Evolutionary conservation across 2,329 filamentous ascomycete genomes (phyloP).

Genomic region (Colletotrichum brevisporum): DNA sequence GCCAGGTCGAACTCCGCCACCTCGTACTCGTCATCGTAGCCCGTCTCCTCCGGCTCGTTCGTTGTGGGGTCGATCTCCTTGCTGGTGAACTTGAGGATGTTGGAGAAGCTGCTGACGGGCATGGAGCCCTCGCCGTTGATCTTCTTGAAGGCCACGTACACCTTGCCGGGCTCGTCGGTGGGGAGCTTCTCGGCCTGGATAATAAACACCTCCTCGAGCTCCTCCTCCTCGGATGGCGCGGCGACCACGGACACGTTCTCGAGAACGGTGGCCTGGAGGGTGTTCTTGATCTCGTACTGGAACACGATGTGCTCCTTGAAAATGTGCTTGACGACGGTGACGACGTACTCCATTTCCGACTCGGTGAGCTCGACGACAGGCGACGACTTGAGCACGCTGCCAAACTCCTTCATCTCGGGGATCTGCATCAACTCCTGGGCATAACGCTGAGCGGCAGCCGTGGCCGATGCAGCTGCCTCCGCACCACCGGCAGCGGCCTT

Average conservation of each 20-base stretch:
- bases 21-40: constrained; percentile 98
- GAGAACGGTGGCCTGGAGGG: constrained; percentile 88
- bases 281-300: constrained; percentile 99
- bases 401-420: constrained; percentile 92
- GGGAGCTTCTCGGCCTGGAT: constrained; percentile 87
- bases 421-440: constrained; percentile 89
- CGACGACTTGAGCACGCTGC: constrained; percentile 92
- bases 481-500: constrained; percentile 79
- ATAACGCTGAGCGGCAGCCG: constrained; percentile 88
- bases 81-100: constrained; percentile 95
- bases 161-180: constrained; percentile 89
- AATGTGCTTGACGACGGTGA: constrained; percentile 93
- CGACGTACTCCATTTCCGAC: constrained; percentile 97
- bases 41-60: constrained; percentile 89
- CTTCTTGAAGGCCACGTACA: constrained; percentile 96
- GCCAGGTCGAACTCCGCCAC: constrained; percentile 92
- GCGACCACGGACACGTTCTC: constrained; percentile 90
- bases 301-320: constrained; percentile 98
- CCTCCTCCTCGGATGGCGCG: constrained; percentile 84
- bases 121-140: constrained; percentile 81
- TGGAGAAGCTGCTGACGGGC: constrained; percentile 86
- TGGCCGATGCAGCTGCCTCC: constrained; percentile 82
- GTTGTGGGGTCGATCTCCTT: constrained; percentile 98
- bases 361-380: constrained; percentile 90
- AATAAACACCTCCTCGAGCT: constrained; percentile 92